Evolutionary conservation across 2,329 filamentous ascomycete genomes (phyloP).

Genomic region (Botrytis porri): DNA sequence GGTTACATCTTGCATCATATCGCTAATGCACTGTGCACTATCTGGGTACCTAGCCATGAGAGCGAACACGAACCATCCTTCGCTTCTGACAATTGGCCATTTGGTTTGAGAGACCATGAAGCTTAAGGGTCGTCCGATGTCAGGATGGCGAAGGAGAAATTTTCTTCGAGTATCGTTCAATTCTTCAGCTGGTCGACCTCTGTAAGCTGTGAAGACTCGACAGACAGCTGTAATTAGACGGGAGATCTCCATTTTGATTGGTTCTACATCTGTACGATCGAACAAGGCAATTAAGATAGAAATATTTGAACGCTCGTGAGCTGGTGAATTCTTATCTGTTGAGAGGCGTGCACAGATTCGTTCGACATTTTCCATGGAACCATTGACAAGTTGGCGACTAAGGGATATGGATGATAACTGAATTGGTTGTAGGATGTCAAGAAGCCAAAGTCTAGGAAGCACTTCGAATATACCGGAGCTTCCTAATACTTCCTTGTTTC

Average conservation of each 20-base stretch:
- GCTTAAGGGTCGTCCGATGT: slow-evolving; percentile 42
- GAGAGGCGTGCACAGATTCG: slow-evolving; percentile 46
- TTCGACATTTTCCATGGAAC: slow-evolving; percentile 51
- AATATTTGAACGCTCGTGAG: slow-evolving; percentile 39
- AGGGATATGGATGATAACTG: slow-evolving; percentile 60
- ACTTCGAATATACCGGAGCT: slow-evolving; percentile 46
- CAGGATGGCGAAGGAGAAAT: slow-evolving; percentile 37
- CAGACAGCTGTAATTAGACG: slow-evolving; percentile 53
- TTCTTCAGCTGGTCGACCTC: slow-evolving; percentile 33
- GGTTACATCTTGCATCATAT: slow-evolving; percentile 44
- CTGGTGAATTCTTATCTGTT: slow-evolving; percentile 39
- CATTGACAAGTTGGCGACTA: slow-evolving; percentile 53
- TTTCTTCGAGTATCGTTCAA: slow-evolving; percentile 39
- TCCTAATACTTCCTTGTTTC: slow-evolving; percentile 53
- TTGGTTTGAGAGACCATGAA: slow-evolving; percentile 56
- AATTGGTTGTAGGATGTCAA: slow-evolving; percentile 54
- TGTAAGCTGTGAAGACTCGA: slow-evolving; percentile 50
- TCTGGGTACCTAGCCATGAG: slow-evolving; percentile 54
- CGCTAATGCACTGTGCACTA: slow-evolving; percentile 47
- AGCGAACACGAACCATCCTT: slow-evolving; percentile 61
- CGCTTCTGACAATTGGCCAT: slow-evolving; percentile 57
- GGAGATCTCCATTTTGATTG: slow-evolving; percentile 58
- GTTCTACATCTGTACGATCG: slow-evolving; percentile 48
- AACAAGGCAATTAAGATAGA: slow-evolving; percentile 44
- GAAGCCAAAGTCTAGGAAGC: slow-evolving; percentile 53